Base-by-base conservation (phyloP, 768 basidiomycete genomes). In the Hericium coralloides region DNA sequence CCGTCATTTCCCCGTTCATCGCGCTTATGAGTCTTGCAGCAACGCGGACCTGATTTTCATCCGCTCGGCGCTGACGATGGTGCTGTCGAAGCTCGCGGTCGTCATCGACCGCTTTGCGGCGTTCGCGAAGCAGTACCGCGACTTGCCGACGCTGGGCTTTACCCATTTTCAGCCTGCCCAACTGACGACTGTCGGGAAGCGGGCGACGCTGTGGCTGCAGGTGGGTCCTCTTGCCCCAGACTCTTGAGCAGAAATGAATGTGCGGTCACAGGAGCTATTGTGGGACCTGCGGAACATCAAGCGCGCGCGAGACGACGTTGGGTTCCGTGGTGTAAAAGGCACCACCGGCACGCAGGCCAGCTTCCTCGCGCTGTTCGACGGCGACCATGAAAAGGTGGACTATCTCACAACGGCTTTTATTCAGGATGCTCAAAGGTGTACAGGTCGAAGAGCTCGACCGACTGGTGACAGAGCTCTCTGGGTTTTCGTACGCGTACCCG, bases 111-210 rank as follows among this genome's bases (percentile, higher is more conserved):
- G 95, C 37, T 81, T 99, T 41, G 79, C 94, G 22, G 66, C 72
- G 2, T 99, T 98, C 61, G 94, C 97, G 7, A 76, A 80, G 39
- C 79, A 94, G 65, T 86, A 98, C 69, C 84, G 85, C 49, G 90
- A 84, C 58, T 81, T 98, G 39, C 94, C 97, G 0, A 93, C 95
- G 0, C 80, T 99, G 36, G 97, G 97, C 1, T 99, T 95, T 75
- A 99, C 97, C 4, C 97, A 99, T 70, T 99, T 94, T 77, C 97
- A 99, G 71, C 95, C 97, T 3, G 97, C 97, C 7, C 97, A 99
- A 73, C 77, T 98, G 58, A 98, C 95, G 0, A 99, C 97, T 2
- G 95, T 99, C 26, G 97, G 97, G 6, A 99, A 99, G 74, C 83
- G 97, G 7, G 86, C 94, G 0, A 97, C 94, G 0, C 74, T 98